Conservation (phyloP, 2,329 filamentous ascomycete species). For the Paramyrothecium sp. region DNA sequence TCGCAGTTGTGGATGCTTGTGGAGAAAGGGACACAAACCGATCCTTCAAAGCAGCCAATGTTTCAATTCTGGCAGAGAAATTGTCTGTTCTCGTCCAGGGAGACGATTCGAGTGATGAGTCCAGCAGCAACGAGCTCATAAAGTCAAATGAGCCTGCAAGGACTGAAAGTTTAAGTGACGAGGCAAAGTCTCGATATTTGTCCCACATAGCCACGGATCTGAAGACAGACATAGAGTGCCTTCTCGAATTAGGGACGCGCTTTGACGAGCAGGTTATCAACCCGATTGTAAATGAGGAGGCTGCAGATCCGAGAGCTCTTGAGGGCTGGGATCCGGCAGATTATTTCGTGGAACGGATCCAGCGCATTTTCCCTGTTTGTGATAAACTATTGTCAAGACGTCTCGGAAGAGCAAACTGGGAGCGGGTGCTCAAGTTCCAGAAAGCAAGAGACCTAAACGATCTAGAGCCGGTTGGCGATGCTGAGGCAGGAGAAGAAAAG, state of each 20-base stretch:
- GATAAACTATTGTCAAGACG: not conserved
- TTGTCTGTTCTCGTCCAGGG: not conserved
- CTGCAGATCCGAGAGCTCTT: not conserved
- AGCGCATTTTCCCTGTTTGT: not conserved
- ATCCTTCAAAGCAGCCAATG: not conserved
- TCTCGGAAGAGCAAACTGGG: not conserved
- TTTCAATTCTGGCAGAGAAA: constrained; percentile 1
- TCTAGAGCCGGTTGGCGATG: not conserved
- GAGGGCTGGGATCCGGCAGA: constrained; percentile 1
- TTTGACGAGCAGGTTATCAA: constrained; percentile 3
- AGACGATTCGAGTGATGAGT: not conserved
- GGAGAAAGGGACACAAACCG: not conserved
- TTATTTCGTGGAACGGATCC: not conserved
- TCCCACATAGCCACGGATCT: not conserved
- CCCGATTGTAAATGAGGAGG: not conserved
- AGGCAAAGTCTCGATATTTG: not conserved
- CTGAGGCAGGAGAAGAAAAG: not conserved
- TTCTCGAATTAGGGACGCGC: not conserved
- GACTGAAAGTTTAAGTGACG: not conserved
- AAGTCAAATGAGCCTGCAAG: not conserved
- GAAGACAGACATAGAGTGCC: not conserved
- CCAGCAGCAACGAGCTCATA: not conserved
- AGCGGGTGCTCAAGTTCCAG: not conserved
- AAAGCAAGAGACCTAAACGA: not conserved
- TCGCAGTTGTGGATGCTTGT: not conserved